Evolutionary conservation across 2,329 filamentous ascomycete species (phyloP).

Genomic region (Alternaria rosae): DNA sequence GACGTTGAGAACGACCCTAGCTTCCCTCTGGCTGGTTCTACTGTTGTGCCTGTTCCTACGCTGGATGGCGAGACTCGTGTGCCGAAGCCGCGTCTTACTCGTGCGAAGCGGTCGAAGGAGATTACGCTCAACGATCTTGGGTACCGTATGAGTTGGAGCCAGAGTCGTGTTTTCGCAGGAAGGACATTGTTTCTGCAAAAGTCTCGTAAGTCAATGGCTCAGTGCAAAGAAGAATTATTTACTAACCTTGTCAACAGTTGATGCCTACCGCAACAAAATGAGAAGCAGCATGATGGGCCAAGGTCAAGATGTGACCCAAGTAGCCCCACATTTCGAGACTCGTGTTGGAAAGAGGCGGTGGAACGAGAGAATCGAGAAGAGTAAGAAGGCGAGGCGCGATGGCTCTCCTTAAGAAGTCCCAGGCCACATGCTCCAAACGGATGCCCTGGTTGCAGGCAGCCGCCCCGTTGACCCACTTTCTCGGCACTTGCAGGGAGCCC

Average conservation of each 20-base stretch:
- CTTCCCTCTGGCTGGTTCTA: constrained; percentile 53
- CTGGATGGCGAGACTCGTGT: constrained; percentile 78
- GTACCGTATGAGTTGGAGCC: constrained; percentile 95
- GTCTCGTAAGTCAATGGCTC: constrained; percentile 73
- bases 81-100: constrained; percentile 76
- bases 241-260: constrained; percentile 66
- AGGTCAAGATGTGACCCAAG: constrained; percentile 75
- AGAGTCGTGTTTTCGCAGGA: constrained; percentile 88
- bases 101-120: constrained; percentile 76
- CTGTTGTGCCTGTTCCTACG: constrained; percentile 58
- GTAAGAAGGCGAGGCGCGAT: constrained; percentile 50
- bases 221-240: not conserved
- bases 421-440: constrained; percentile 28
- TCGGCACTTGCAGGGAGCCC: constrained; percentile 44
- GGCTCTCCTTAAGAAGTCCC: constrained; percentile 47
- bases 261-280: constrained; percentile 93
- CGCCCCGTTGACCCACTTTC: constrained; percentile 42
- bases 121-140: constrained; percentile 92
- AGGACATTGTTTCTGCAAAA: constrained; percentile 88
- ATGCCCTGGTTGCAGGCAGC: constrained; percentile 36
- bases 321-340: constrained; percentile 88
- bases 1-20: constrained; percentile 55
- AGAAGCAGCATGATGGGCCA: constrained; percentile 79
- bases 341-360: constrained; percentile 78
- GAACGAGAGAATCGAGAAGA: constrained; percentile 57